Conservation (phyloP, 257 asterid species). For the Rubia yunnanensis region DNA sequence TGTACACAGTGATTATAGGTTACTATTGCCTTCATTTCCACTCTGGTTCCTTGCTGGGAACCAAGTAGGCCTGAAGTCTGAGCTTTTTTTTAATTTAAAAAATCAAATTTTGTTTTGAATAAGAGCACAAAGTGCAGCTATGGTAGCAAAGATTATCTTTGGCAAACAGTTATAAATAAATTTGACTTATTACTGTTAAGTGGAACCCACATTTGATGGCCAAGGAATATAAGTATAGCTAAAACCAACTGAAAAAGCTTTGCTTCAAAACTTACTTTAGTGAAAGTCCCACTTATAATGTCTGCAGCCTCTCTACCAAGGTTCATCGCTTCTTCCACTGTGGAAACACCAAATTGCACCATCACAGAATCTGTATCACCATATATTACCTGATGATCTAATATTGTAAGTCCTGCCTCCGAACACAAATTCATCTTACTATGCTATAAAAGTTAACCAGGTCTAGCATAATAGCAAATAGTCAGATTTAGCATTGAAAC, state of each 20-base stretch:
- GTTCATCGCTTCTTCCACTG: slow-evolving; percentile 87
- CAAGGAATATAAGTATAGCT: slow-evolving; percentile 3
- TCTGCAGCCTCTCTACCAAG: slow-evolving; percentile 99
- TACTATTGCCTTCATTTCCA: no score
- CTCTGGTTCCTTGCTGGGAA: no score
- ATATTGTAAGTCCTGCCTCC: slow-evolving; percentile 10
- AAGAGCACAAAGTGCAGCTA: neutral
- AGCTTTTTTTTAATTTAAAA: neutral
- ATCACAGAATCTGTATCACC: slow-evolving; percentile 99
- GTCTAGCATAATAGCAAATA: neutral
- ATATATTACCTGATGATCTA: slow-evolving; percentile 65
- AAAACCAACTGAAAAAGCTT: neutral
- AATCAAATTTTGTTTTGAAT: neutral
- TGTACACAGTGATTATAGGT: neutral
- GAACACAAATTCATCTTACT: neutral
- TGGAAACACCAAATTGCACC: slow-evolving; percentile 95
- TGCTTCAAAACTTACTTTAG: slow-evolving; percentile 41
- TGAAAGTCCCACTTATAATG: slow-evolving; percentile 75
- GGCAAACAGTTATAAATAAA: neutral
- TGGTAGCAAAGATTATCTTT: neutral
- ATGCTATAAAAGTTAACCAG: neutral
- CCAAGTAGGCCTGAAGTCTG: no score
- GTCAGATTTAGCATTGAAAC: neutral
- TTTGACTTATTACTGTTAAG: neutral
- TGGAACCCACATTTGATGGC: neutral